These are phyloP conservation scores for Biscutella auriculata DNA, from an alignment of 441 rosid genomes.

Conservation along the genomic window DNA sequence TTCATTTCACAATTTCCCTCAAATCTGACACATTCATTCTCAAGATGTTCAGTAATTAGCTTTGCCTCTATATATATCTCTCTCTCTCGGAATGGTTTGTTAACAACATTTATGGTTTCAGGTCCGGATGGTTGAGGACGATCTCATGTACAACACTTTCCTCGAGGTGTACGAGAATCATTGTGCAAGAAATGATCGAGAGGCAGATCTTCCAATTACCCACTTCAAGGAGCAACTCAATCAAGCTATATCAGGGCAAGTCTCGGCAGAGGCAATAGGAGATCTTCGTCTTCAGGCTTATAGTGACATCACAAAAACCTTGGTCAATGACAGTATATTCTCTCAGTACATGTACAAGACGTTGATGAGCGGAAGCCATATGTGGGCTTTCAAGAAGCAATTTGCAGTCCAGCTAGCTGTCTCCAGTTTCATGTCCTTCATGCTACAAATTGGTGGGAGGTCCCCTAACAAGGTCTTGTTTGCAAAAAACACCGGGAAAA, in stretches of 20 bases:
- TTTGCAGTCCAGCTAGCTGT: conserved; percentile 94
- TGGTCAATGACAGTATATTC: conserved; percentile 70
- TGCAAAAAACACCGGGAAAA: conserved; percentile 94
- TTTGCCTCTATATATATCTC: not conserved
- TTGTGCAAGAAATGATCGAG: conserved; percentile 84
- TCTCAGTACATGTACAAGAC: conserved; percentile 97
- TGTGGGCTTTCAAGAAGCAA: conserved; percentile 98
- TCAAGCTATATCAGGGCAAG: conserved; percentile 85
- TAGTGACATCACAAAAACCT: conserved; percentile 56
- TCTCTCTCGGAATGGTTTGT: not conserved
- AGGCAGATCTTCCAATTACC: conserved; percentile 86
- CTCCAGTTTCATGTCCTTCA: conserved; percentile 95
- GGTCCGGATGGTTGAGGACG: conserved; percentile 99
- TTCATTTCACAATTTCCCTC: not conserved
- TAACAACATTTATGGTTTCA: conserved; percentile 19
- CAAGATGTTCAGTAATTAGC: not conserved
- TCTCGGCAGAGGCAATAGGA: conserved; percentile 73
- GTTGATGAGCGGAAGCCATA: conserved; percentile 73
- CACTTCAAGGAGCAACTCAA: conserved; percentile 91
- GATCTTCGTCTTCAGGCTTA: conserved; percentile 97
- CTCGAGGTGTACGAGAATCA: conserved; percentile 97
- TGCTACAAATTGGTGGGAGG: conserved; percentile 97
- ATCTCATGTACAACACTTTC: conserved; percentile 92
- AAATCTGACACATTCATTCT: not conserved
- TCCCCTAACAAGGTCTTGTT: conserved; percentile 92